phyloP scores from a whole-genome alignment of 2,329 filamentous ascomycete genomes.

The Fusarium marasasianum region DNA sequence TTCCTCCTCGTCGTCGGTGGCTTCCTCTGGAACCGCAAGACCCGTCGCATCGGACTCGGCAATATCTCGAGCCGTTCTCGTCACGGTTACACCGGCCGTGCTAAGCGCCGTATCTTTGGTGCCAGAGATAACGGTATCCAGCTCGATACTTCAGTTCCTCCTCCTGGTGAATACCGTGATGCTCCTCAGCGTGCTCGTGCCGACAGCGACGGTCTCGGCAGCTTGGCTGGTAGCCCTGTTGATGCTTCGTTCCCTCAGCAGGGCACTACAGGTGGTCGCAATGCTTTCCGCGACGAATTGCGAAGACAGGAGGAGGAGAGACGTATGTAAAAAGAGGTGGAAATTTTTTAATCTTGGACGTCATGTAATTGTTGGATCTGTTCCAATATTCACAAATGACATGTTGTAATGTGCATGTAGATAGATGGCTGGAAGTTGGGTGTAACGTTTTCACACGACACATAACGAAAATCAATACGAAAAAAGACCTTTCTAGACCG shows the following conservation, averaged over 20 bases:
- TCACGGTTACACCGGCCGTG: conserved; percentile 56
- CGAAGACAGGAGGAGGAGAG: conserved; percentile 57
- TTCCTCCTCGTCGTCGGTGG: conserved; percentile 62
- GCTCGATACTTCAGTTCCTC: conserved; percentile 52
- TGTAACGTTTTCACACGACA: conserved; percentile 38
- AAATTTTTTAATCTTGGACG: not conserved
- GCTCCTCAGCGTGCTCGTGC: conserved; percentile 43
- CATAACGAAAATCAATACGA: conserved; percentile 39
- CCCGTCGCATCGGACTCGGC: conserved; percentile 60
- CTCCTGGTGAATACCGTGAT: conserved; percentile 49
- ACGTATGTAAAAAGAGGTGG: conserved; percentile 24
- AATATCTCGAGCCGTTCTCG: conserved; percentile 60
- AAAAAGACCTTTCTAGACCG: conserved; percentile 29
- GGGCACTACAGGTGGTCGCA: conserved; percentile 47
- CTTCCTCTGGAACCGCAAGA: conserved; percentile 64
- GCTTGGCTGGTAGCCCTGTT: conserved; percentile 58
- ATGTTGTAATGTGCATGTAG: conserved; percentile 14
- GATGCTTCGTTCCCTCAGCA: conserved; percentile 54
- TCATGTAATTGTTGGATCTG: not conserved
- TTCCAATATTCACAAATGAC: conserved; percentile 18
- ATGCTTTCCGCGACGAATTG: conserved; percentile 62
- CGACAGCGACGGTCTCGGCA: conserved; percentile 61
- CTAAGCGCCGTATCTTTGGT: conserved; percentile 49
- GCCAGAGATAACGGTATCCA: conserved; percentile 55
- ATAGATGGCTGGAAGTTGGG: conserved; percentile 18